phyloP scores from a whole-genome alignment of 805 yeast genomes.

The Kazachstania viticola region DNA sequence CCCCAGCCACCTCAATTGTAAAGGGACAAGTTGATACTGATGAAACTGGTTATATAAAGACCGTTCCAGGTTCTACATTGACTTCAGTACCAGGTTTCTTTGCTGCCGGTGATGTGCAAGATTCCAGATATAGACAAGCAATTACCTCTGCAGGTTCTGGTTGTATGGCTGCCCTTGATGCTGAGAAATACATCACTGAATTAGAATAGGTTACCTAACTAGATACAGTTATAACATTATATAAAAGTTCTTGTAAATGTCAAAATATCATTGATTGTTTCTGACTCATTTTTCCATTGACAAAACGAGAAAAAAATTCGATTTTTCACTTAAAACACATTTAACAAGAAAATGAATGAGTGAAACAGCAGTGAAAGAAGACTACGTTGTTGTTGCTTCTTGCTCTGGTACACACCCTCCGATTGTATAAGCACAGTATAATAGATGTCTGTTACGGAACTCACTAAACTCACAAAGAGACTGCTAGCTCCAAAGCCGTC shows the following conservation, averaged over 20 bases:
- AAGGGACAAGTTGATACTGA: conserved; percentile 71
- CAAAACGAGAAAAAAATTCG: too few relatives aligned
- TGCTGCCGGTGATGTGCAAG: conserved; percentile 99
- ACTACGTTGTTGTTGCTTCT: too few relatives aligned
- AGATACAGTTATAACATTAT: too few relatives aligned
- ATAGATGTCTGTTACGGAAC: conserved; percentile 3
- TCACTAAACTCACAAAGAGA: conserved; percentile 41
- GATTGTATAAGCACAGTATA: too few relatives aligned
- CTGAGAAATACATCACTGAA: conserved; percentile 74
- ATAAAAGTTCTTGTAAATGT: too few relatives aligned
- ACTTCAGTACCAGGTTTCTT: conserved; percentile 86
- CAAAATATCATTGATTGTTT: too few relatives aligned
- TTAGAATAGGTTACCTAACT: conserved; percentile 24
- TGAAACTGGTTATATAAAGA: conserved; percentile 77
- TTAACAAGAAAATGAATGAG: too few relatives aligned
- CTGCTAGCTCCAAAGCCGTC: conserved; percentile 49
- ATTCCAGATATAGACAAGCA: conserved; percentile 94
- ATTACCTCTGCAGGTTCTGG: conserved; percentile 99
- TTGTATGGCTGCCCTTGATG: conserved; percentile 97
- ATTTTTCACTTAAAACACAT: not conserved
- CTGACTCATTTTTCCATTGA: too few relatives aligned
- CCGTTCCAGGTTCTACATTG: conserved; percentile 78
- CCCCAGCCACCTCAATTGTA: conserved; percentile 84
- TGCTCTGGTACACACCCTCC: too few relatives aligned
- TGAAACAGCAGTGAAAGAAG: too few relatives aligned